Evolutionary conservation across 192 early-diverging fungal genomes (phyloP).

Genomic region (Helicostylum pulchrum): DNA sequence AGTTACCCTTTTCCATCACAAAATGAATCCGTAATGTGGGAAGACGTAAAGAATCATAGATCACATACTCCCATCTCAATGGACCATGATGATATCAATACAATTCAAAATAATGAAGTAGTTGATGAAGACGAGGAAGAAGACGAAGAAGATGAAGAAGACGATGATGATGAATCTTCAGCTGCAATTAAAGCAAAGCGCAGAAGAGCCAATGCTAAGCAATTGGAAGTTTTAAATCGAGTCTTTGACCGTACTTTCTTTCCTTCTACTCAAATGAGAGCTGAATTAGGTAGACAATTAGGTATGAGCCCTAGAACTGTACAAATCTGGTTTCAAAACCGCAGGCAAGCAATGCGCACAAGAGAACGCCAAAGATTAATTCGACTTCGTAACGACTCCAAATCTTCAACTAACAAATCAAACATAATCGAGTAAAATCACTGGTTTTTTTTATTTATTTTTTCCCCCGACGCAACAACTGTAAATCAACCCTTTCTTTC

Average conservation of each 20-base stretch:
- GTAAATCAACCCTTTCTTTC: background rate
- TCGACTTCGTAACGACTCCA: constrained; percentile 13
- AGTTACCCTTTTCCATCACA: constrained; percentile 18
- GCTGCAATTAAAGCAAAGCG: constrained; percentile 62
- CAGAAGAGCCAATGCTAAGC: constrained; percentile 75
- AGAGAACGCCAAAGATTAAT: constrained; percentile 23
- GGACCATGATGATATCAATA: background rate
- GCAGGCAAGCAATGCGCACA: constrained; percentile 73
- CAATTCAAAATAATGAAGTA: constrained; percentile 4
- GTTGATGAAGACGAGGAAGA: constrained; percentile 6
- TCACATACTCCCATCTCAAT: background rate
- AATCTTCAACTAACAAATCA: background rate
- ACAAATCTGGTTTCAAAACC: constrained; percentile 98
- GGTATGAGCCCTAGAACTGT: constrained; percentile 89
- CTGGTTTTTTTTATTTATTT: constrained; percentile 10
- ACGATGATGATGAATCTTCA: constrained; percentile 7
- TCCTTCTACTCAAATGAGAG: constrained; percentile 78
- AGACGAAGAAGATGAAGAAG: background rate
- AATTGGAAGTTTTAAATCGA: constrained; percentile 70
- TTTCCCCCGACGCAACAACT: background rate
- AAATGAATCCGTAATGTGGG: background rate
- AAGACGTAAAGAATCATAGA: constrained; percentile 2
- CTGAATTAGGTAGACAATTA: constrained; percentile 71
- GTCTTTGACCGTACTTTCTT: constrained; percentile 78
- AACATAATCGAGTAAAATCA: background rate